Conservation (phyloP, 495 filamentous ascomycete genomes). For the Lepraria neglecta region DNA sequence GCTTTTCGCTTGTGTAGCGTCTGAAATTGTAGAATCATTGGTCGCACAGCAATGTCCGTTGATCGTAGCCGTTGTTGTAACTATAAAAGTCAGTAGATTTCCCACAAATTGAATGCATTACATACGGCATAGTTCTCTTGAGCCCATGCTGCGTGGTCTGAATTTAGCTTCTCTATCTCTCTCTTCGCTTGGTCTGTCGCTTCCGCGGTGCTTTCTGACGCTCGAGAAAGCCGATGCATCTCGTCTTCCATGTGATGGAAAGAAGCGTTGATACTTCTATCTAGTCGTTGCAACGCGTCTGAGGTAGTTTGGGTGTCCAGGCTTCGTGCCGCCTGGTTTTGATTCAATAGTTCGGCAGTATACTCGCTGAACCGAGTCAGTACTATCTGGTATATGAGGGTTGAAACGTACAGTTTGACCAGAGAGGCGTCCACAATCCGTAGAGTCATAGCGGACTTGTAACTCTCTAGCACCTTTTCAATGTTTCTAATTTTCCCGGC, state of each 20-base stretch:
- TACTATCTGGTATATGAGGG: too few species aligned
- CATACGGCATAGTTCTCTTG: not conserved
- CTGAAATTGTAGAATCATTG: constrained; percentile 7
- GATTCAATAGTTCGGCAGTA: not conserved
- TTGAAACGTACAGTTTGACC: not conserved
- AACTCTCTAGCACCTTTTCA: not conserved
- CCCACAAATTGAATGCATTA: too few species aligned
- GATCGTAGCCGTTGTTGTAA: constrained; percentile 1
- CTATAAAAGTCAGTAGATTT: too few species aligned
- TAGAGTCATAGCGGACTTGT: not conserved
- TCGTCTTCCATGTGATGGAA: not conserved
- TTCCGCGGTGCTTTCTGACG: not conserved
- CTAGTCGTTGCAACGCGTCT: not conserved
- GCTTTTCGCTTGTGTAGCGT: not conserved
- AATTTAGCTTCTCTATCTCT: not conserved
- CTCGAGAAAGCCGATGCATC: not conserved
- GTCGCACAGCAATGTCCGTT: not conserved
- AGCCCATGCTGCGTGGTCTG: not conserved
- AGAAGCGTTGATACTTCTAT: not conserved
- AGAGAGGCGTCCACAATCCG: not conserved
- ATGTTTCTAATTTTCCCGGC: not conserved
- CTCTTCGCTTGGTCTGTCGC: not conserved
- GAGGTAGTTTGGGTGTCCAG: constrained; percentile 1
- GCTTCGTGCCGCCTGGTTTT: not conserved
- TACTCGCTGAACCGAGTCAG: not conserved